Evolutionary conservation across 208 protist genomes (phyloP).

Genomic region (Wallacemonas rigidus): DNA sequence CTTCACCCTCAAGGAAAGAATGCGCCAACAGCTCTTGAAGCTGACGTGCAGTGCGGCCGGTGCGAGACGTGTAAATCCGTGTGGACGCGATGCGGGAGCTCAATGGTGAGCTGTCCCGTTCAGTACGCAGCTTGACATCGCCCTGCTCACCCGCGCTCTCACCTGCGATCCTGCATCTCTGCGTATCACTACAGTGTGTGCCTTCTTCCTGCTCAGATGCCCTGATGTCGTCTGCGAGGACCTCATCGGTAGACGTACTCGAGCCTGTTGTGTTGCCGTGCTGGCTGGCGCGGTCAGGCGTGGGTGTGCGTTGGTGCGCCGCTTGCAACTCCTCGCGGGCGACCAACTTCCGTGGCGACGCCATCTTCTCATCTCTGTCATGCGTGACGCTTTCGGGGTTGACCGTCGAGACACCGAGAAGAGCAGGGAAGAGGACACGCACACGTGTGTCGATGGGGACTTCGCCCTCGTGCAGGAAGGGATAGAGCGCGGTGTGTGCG

Average conservation of each 20-base stretch:
- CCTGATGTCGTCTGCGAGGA: too few species aligned
- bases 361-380: neutral
- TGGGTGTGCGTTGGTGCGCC: neutral
- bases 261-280: too few species aligned
- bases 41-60: too few species aligned
- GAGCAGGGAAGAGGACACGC: slow-evolving; percentile 6
- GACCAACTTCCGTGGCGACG: neutral
- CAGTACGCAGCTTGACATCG: too few species aligned
- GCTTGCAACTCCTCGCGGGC: neutral
- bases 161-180: too few species aligned
- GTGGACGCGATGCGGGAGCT: neutral
- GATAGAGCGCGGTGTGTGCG: slow-evolving; percentile 58
- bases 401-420: slow-evolving; percentile 13
- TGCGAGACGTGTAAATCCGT: neutral
- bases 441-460: slow-evolving; percentile 36
- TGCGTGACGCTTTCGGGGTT: neutral
- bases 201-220: too few species aligned
- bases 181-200: too few species aligned
- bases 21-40: neutral
- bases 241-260: too few species aligned
- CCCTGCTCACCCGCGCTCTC: neutral
- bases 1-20: neutral
- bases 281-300: too few species aligned
- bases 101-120: neutral
- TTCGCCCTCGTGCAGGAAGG: slow-evolving; percentile 84